Evolutionary conservation across 2,329 filamentous ascomycete species (phyloP).

Genomic region (Claviceps humidiphila): DNA sequence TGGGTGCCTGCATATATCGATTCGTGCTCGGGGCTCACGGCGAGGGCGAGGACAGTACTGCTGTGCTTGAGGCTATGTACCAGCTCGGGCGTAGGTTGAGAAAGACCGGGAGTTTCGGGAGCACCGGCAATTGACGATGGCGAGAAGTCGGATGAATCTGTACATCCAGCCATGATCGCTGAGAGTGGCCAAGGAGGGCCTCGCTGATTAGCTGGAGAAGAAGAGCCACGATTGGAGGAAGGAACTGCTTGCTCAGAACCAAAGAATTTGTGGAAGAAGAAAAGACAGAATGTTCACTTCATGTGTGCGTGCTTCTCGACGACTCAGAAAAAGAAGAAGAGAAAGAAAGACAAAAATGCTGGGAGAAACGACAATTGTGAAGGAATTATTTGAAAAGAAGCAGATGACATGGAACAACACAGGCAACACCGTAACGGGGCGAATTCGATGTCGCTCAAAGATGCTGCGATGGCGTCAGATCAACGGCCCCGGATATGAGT

Average conservation of each 20-base stretch:
- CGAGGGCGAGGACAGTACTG: slow-evolving; percentile 70
- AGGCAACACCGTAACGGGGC: background rate
- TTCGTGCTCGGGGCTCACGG: slow-evolving; percentile 61
- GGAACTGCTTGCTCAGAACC: too few relatives aligned
- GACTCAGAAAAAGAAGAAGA: background rate
- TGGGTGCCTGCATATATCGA: slow-evolving; percentile 88
- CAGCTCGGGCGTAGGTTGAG: slow-evolving; percentile 39
- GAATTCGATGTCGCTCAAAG: background rate
- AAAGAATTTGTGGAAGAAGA: background rate
- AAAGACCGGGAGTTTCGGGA: slow-evolving; percentile 9
- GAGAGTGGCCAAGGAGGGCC: background rate
- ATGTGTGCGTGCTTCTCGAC: background rate
- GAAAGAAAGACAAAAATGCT: background rate
- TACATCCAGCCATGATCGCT: background rate
- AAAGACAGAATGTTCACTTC: background rate
- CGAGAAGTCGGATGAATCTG: slow-evolving; percentile 2
- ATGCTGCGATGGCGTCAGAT: slow-evolving; percentile 9
- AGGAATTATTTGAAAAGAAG: background rate
- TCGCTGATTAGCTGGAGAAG: slow-evolving; percentile 1
- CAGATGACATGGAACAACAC: background rate
- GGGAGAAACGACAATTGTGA: background rate
- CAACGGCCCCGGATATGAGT: background rate
- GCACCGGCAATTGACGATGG: slow-evolving; percentile 5
- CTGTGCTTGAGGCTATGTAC: slow-evolving; percentile 64
- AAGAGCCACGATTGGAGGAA: too few relatives aligned